Conservation (phyloP, 805 yeast species). For the Priceomyces carsonii region DNA sequence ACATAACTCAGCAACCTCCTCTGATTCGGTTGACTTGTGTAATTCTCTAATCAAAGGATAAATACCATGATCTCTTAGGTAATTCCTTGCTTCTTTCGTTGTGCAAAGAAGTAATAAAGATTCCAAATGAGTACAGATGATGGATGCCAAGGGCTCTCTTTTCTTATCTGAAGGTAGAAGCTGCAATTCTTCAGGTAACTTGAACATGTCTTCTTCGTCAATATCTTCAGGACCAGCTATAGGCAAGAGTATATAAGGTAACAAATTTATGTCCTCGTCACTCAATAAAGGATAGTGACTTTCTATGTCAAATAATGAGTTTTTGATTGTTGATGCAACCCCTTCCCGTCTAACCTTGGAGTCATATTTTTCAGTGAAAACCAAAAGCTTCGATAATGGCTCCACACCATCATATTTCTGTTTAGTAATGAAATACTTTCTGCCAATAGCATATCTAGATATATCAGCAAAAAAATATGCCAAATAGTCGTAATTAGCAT, state of each 20-base stretch:
- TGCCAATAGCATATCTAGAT: constrained; percentile 72
- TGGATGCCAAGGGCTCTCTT: constrained; percentile 70
- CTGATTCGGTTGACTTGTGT: constrained; percentile 55
- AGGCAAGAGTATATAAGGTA: constrained; percentile 82
- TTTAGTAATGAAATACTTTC: constrained; percentile 71
- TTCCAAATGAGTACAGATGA: constrained; percentile 75
- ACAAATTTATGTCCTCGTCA: constrained; percentile 65
- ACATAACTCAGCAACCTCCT: constrained; percentile 61
- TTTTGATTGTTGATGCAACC: constrained; percentile 89
- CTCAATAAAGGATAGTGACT: constrained; percentile 60
- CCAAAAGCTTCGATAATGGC: constrained; percentile 79
- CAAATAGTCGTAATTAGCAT: constrained; percentile 78
- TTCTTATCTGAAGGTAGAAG: constrained; percentile 70
- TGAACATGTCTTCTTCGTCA: constrained; percentile 81
- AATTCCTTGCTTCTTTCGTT: constrained; percentile 70
- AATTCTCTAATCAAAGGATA: constrained; percentile 86
- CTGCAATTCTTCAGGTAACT: constrained; percentile 87
- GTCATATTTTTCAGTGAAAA: constrained; percentile 80
- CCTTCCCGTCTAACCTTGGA: constrained; percentile 84
- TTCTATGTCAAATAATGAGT: constrained; percentile 78
- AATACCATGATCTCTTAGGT: constrained; percentile 75
- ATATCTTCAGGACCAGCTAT: constrained; percentile 76
- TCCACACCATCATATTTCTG: constrained; percentile 75
- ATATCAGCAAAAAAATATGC: constrained; percentile 88
- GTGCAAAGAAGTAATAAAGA: constrained; percentile 78